Evolutionary conservation across 768 basidiomycete species (phyloP).

Genomic region (Steccherinum ochraceum): DNA sequence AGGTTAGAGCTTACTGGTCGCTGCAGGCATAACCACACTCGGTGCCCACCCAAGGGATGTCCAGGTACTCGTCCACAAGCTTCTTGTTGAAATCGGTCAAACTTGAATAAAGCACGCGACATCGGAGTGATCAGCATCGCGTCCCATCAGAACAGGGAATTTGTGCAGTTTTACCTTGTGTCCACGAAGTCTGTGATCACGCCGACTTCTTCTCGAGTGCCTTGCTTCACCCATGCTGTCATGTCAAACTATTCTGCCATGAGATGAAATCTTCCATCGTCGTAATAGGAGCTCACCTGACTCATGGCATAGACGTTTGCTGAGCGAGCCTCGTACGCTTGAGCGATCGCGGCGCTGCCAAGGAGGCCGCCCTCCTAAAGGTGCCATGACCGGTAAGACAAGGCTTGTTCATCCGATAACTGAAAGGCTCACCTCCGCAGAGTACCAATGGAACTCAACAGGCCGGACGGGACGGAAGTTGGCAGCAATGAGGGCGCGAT

Average conservation of each 20-base stretch:
- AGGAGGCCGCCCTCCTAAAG: conserved; percentile 77
- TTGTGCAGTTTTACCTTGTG: conserved; percentile 31
- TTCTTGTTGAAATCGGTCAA: conserved; percentile 77
- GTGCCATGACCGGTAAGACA: neutral
- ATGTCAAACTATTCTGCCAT: conserved; percentile 62
- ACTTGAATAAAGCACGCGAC: conserved; percentile 32
- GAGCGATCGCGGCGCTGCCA: conserved; percentile 86
- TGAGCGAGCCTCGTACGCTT: conserved; percentile 55
- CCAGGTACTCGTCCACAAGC: conserved; percentile 71
- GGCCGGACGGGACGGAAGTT: conserved; percentile 61
- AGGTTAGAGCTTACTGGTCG: conserved; percentile 73
- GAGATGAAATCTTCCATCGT: conserved; percentile 3
- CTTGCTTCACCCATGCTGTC: conserved; percentile 89
- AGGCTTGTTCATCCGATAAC: neutral
- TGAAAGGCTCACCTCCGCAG: conserved; percentile 55
- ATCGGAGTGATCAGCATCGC: neutral
- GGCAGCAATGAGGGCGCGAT: conserved; percentile 61
- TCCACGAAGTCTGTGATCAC: conserved; percentile 85
- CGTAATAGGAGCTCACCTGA: conserved; percentile 43
- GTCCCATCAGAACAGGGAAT: conserved; percentile 9
- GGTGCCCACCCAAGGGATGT: conserved; percentile 83
- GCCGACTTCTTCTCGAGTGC: conserved; percentile 58
- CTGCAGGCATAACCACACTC: conserved; percentile 93
- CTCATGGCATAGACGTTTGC: conserved; percentile 78
- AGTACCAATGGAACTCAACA: conserved; percentile 83